Evolutionary conservation across 2,329 filamentous ascomycete genomes (phyloP).

Genomic region (Paracoccidioides lutzii): DNA sequence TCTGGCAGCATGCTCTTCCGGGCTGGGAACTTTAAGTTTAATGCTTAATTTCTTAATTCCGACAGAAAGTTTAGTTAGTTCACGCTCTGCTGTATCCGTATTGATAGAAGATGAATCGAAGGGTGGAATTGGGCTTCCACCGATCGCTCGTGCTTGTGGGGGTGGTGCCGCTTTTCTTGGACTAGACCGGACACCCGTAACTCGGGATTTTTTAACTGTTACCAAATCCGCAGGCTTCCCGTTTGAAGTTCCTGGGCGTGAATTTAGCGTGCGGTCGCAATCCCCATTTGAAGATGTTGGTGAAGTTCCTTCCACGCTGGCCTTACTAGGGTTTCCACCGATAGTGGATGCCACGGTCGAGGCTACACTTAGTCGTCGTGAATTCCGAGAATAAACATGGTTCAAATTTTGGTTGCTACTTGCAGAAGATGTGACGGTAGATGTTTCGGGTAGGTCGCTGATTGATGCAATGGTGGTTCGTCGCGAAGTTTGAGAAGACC

Average conservation of each 20-base stretch:
- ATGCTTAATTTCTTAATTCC: conserved; percentile 43
- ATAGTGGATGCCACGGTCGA: conserved; percentile 16
- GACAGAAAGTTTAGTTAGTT: conserved; percentile 39
- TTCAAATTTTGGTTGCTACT: conserved; percentile 9
- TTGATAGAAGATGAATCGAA: conserved; percentile 6
- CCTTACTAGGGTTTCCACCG: conserved; percentile 1
- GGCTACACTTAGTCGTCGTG: conserved; percentile 20
- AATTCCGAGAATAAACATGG: conserved; percentile 6
- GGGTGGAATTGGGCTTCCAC: neutral
- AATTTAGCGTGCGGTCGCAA: neutral
- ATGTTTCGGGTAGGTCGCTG: conserved; percentile 31
- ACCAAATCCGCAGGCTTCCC: conserved; percentile 26
- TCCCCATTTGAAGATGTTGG: neutral
- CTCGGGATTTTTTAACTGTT: conserved; percentile 46
- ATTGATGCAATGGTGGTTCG: conserved; percentile 50
- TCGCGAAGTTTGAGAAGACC: conserved; percentile 36
- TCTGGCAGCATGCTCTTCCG: conserved; percentile 44
- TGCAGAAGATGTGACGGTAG: conserved; percentile 14
- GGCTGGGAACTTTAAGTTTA: conserved; percentile 45
- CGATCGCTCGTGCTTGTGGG: conserved; percentile 11
- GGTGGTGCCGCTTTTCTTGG: conserved; percentile 30
- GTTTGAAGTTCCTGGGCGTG: conserved; percentile 12
- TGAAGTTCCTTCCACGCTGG: neutral
- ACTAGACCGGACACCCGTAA: conserved; percentile 26
- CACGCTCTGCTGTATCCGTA: conserved; percentile 18